A percentile compares a stretch with the other conserved stretches of the same genome.
Conservation (phyloP, 805 yeast genomes). For the Lipomyces spencermartinsiae region DNA sequence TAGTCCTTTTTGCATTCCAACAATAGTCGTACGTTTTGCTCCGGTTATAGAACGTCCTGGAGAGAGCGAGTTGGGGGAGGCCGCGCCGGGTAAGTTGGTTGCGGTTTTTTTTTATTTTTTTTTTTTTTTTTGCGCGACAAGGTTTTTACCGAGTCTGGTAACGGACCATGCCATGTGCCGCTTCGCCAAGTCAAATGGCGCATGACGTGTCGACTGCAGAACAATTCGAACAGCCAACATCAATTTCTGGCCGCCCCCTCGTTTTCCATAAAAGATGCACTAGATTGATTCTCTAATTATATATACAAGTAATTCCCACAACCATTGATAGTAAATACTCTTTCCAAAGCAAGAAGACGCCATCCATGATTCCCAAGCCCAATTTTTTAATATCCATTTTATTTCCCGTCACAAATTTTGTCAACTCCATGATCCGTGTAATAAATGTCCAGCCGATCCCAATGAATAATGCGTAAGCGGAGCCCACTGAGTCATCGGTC, state of each 20-base stretch:
- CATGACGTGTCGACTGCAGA: no score
- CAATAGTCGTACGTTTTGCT: no score
- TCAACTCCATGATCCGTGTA: not conserved
- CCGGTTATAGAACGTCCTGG: no score
- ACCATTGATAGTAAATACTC: not conserved
- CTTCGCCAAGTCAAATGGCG: no score
- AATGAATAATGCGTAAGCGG: not conserved
- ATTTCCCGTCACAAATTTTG: no score
- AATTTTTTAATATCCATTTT: not conserved
- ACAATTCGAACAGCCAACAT: no score
- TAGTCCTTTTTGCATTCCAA: no score
- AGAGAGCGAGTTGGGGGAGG: no score
- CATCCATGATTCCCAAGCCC: not conserved
- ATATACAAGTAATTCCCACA: not conserved
- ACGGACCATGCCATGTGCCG: not conserved
- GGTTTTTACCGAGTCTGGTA: not conserved
- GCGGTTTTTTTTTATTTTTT: no score
- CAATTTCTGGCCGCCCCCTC: no score
- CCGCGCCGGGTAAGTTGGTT: no score
- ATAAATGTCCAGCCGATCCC: not conserved
- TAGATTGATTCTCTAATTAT: constrained; percentile 3
- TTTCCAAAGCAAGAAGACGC: not conserved
- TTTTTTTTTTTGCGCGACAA: not conserved
- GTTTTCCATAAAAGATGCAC: not conserved
- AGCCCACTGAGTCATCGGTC: not conserved